phyloP scores from a whole-genome alignment of 768 basidiomycete species.

The Tephrocybe sp. region DNA sequence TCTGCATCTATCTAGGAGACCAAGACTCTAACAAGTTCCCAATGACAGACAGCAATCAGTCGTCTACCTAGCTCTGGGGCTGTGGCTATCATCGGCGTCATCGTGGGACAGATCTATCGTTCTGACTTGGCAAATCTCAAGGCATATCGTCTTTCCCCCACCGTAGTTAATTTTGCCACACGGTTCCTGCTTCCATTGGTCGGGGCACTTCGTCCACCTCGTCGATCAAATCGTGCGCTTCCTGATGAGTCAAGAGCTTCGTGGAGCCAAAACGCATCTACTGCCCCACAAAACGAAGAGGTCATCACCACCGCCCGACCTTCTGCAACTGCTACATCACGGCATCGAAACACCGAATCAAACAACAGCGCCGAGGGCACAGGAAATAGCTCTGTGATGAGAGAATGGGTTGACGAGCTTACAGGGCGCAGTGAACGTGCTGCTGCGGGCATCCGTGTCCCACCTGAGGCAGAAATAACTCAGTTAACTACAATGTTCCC shows the following conservation, averaged over 20 bases:
- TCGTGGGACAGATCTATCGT: slow-evolving; percentile 78
- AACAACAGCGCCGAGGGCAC: slow-evolving; percentile 24
- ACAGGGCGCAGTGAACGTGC: slow-evolving; percentile 62
- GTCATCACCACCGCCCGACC: slow-evolving; percentile 62
- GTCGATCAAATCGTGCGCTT: slow-evolving; percentile 71
- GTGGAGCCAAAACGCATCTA: slow-evolving; percentile 18
- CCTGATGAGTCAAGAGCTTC: slow-evolving; percentile 49
- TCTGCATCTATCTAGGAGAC: neutral
- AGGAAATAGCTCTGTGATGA: slow-evolving; percentile 52
- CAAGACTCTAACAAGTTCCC: neutral
- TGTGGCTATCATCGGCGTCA: slow-evolving; percentile 61
- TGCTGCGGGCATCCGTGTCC: slow-evolving; percentile 62
- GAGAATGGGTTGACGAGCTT: slow-evolving; percentile 80
- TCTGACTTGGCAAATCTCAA: slow-evolving; percentile 82
- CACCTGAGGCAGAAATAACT: slow-evolving; percentile 73
- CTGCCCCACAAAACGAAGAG: slow-evolving; percentile 48
- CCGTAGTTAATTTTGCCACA: slow-evolving; percentile 53
- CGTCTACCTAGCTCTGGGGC: slow-evolving; percentile 66
- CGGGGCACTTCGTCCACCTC: slow-evolving; percentile 60
- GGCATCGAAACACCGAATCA: slow-evolving; percentile 20
- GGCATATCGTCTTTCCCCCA: slow-evolving; percentile 70
- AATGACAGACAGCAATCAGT: slow-evolving; percentile 62
- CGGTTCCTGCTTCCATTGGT: slow-evolving; percentile 66
- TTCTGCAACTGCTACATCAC: slow-evolving; percentile 20
- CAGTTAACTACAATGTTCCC: slow-evolving; percentile 85